Evolutionary conservation across 768 basidiomycete genomes (phyloP), one percentile per base, ranked within the genome.

Genomic region (Rhodotorula graminis): DNA sequence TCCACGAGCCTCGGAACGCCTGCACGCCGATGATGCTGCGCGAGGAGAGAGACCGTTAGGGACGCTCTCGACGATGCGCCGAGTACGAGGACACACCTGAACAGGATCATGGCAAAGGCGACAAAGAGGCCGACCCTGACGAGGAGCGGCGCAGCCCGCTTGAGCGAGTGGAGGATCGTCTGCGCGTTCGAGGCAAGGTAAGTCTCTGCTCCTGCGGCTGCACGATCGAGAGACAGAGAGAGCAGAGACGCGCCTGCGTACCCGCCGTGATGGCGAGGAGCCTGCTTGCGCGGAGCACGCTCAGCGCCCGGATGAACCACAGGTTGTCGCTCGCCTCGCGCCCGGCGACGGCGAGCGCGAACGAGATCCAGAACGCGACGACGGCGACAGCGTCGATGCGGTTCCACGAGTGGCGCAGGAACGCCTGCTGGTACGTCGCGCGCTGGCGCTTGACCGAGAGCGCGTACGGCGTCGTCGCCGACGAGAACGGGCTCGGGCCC

Each of bases 161-260:
- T 98, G 67, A 98, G 83, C 6, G 91, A 93, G 70, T 88, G 90
- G 84, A 98, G 89, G 78, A 98, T 96, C 0, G 93, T 90, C 84
- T 87, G 74, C 40, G 19, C 56, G 29, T 53, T 66, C 40, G 61
- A 33, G 31, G 31, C 31, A 57, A 70, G 11, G 29, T 57, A 16
- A 57, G 50, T 42, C 27, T 31, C 19, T 14, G 42, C 27, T 14
- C 19, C n/a, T n/a, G n/a, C n/a, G n/a, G n/a, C n/a, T n/a, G n/a
- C n/a, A n/a, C n/a, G n/a, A n/a, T n/a, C n/a, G n/a, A n/a, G n/a
- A n/a, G n/a, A n/a, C n/a, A n/a, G n/a, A n/a, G n/a, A n/a, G n/a
- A n/a, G 40, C 25, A 5, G 37, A 3, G 29, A 31, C 33, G 25
- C 57, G 47, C 91, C 29, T 92, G 90, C 31, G 95, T 98, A 81